A percentile compares a stretch with the other conserved stretches of the same genome.
Evolutionary conservation across 805 yeast species (phyloP).

Genomic region (Sugiyamaella americana): DNA sequence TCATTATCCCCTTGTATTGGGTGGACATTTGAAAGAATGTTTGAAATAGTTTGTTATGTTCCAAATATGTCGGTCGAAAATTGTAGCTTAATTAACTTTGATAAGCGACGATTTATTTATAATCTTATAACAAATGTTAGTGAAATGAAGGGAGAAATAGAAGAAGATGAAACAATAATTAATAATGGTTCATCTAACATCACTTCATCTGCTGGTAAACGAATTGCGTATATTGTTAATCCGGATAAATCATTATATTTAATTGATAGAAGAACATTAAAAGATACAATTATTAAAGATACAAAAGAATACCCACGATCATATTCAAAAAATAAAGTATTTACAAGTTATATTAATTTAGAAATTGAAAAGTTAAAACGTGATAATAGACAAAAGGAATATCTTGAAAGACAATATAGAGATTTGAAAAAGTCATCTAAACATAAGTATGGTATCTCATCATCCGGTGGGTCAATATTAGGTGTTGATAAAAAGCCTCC

Average conservation of each 20-base stretch:
- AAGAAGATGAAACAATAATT: conserved; percentile 11
- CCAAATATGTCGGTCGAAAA: conserved; percentile 71
- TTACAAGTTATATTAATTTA: conserved; percentile 39
- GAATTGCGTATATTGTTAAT: conserved; percentile 29
- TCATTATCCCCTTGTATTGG: conserved; percentile 81
- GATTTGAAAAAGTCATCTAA: conserved; percentile 14
- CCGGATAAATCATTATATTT: conserved; percentile 24
- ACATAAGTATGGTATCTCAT: background rate
- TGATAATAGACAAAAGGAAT: conserved; percentile 44
- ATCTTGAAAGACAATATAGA: conserved; percentile 21
- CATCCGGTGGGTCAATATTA: conserved; percentile 3
- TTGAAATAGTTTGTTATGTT: conserved; percentile 68
- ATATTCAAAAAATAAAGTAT: conserved; percentile 37
- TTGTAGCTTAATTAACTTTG: conserved; percentile 69
- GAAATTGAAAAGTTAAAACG: conserved; percentile 50
- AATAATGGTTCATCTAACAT: conserved; percentile 6
- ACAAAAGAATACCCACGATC: conserved; percentile 34
- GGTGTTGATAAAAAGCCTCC: conserved; percentile 11
- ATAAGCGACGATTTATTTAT: conserved; percentile 67
- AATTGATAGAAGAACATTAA: conserved; percentile 27
- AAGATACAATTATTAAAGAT: conserved; percentile 42
- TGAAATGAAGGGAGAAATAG: conserved; percentile 34
- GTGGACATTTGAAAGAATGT: conserved; percentile 76
- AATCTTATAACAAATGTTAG: conserved; percentile 52
- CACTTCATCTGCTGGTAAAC: conserved; percentile 17